Percentiles rank a stretch among this genome's conserved stretches.
These are phyloP conservation scores for Chloris gayana DNA, from an alignment of 176 grass and related monocot species.

Conservation along the genomic window DNA sequence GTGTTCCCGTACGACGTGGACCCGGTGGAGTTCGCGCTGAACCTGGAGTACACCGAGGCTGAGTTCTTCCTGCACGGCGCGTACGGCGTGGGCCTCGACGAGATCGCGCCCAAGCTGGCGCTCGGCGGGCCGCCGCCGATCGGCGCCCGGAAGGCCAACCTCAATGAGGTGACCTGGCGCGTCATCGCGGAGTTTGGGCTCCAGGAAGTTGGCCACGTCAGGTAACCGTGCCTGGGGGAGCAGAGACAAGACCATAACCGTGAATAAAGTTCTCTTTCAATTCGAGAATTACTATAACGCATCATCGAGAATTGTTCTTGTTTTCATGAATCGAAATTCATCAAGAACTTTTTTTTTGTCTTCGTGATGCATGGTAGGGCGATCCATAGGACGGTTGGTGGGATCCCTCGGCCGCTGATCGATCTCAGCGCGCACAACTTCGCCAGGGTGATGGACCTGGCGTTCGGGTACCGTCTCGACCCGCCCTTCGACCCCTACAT, in stretches of 20 bases:
- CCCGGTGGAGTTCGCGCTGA: constrained; percentile 69
- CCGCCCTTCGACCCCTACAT: constrained; percentile 77
- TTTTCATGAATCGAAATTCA: no score
- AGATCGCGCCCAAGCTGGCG: constrained; percentile 56
- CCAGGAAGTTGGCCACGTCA: constrained; percentile 78
- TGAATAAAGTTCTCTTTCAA: background rate
- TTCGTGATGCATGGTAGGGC: constrained; percentile 41
- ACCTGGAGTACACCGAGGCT: constrained; percentile 71
- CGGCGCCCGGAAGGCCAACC: constrained; percentile 63
- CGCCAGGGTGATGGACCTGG: constrained; percentile 62
- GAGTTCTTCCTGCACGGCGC: constrained; percentile 70
- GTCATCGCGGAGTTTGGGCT: constrained; percentile 67
- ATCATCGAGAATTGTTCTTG: no score
- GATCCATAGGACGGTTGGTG: constrained; percentile 62
- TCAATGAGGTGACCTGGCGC: constrained; percentile 50
- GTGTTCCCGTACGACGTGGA: constrained; percentile 67
- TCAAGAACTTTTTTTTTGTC: background rate
- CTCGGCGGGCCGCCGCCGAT: constrained; percentile 66
- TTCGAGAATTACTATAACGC: no score
- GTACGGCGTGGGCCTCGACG: constrained; percentile 63
- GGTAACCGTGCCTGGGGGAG: constrained; percentile 21
- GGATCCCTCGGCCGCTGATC: constrained; percentile 60
- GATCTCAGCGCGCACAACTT: constrained; percentile 64
- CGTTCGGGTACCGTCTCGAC: constrained; percentile 55
- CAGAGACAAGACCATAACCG: background rate